These are phyloP conservation scores for Stentor roeselii DNA, from an alignment of 73 alveolate species.

Conservation along the genomic window DNA sequence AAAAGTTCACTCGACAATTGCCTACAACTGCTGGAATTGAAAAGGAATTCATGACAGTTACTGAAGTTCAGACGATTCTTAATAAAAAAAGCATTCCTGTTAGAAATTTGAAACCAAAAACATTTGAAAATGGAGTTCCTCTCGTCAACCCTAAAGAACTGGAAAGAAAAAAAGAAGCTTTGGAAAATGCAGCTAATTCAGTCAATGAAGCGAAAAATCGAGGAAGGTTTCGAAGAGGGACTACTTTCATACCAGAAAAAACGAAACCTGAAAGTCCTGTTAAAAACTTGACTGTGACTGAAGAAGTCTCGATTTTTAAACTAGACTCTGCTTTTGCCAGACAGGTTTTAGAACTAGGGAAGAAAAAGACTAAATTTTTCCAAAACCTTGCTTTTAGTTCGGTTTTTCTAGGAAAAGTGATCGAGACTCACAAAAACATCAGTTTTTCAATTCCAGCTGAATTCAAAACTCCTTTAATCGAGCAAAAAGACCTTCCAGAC, in stretches of 20 bases:
- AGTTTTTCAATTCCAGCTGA: background rate
- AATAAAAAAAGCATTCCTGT: background rate
- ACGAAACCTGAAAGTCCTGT: background rate
- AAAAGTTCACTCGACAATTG: background rate
- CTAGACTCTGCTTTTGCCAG: background rate
- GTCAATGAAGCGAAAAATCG: background rate
- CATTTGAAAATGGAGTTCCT: slow-evolving; percentile 16
- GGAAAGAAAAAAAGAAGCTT: background rate
- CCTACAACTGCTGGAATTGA: background rate
- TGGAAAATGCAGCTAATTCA: background rate
- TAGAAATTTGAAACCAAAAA: background rate
- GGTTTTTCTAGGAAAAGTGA: background rate
- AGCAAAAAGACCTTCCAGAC: background rate
- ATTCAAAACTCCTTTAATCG: background rate
- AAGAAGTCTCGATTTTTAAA: background rate
- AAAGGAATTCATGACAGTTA: background rate
- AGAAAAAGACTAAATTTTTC: background rate
- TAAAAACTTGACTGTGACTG: background rate
- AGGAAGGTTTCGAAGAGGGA: background rate
- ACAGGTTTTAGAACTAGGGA: background rate
- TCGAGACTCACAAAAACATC: background rate
- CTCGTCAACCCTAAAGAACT: background rate
- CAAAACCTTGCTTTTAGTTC: background rate
- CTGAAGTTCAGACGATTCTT: background rate
- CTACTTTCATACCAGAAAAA: background rate